Conservation (phyloP, 2,329 filamentous ascomycete species). For the Amauroascus niger region DNA sequence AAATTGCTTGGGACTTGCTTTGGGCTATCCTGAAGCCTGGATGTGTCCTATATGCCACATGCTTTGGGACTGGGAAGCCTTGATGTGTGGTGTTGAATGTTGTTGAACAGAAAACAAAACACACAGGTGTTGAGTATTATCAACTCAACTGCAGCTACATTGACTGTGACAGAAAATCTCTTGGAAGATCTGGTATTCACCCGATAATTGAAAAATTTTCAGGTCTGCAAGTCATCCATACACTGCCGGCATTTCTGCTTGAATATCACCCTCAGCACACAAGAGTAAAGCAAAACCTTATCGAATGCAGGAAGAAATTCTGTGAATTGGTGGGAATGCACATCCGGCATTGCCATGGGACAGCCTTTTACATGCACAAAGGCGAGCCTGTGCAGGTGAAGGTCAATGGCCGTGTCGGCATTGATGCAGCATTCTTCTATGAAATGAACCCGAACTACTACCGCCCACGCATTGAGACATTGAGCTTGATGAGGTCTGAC, state of each 20-base stretch:
- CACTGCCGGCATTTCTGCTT: conserved; percentile 27
- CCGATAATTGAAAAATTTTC: conserved; percentile 23
- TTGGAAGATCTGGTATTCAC: conserved; percentile 21
- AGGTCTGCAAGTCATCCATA: conserved; percentile 24
- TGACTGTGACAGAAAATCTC: conserved; percentile 24
- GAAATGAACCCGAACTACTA: conserved; percentile 22
- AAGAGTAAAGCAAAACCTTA: conserved; percentile 20
- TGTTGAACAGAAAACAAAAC: too few relatives aligned
- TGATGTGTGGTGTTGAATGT: not conserved
- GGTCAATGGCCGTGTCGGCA: conserved; percentile 19
- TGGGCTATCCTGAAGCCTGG: not conserved
- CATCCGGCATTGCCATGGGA: conserved; percentile 26
- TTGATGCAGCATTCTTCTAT: conserved; percentile 21
- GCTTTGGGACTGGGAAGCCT: too few relatives aligned
- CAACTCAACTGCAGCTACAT: conserved; percentile 8
- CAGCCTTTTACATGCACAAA: conserved; percentile 27
- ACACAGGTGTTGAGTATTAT: not conserved
- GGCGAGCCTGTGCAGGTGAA: conserved; percentile 19
- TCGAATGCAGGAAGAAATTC: conserved; percentile 25
- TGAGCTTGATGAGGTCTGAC: too few relatives aligned
- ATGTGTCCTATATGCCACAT: not conserved
- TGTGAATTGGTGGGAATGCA: conserved; percentile 21
- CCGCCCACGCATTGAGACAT: conserved; percentile 17
- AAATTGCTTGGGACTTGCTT: too few relatives aligned
- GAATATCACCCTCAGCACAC: conserved; percentile 21